Evolutionary conservation across 129 eudicot species (phyloP), one percentile per base, ranked within the genome.

Genomic region (Flaveria bidentis): DNA sequence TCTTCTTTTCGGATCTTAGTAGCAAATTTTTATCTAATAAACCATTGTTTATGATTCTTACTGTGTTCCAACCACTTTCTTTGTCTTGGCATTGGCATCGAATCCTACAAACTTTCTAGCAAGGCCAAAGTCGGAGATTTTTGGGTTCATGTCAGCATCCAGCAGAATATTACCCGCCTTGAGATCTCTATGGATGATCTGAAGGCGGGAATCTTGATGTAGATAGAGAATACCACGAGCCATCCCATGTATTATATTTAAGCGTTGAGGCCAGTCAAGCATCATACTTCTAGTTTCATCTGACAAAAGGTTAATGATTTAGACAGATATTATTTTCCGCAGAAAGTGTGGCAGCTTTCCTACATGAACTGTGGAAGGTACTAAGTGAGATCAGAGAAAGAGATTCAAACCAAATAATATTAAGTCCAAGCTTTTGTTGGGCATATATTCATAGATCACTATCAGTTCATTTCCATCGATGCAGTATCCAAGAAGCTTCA

Each of bases 91-190:
- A 69, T 2, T 33, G 60, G 71, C 26, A 14, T 80, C 85, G n/a
- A 10, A 18, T 5, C 53, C 72, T 26, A 86, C 80, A 39, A 74
- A 36, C 30, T 57, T 80, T 68, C 79, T 77, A 12, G 87, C 87
- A 53, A 80, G 70, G 56, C 90, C 87, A 18, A 86, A 87, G 74
- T 87, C 91, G 0, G 88, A 76, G 61, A 87, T 81, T 63, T 87
- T 87, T 14, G 88, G 86, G 30, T 80, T 76, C 90, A 82, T 82
- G 15, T 82, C 61, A 12, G 23, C 15, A 18, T 86, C 90, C 18
- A 82, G 15, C 47, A 86, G 46, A 4, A 86, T 64, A 45, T 86
- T 80, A 62, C 79, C 75, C 13, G 85, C 68, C 45, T 86, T 86
- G 8, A 86, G 62, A 73, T 83, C 87, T 25, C 87, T 65, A 45